These are phyloP conservation scores for Stemphylium vesicarium DNA, from an alignment of 2,329 filamentous ascomycete genomes.

Conservation along the genomic window DNA sequence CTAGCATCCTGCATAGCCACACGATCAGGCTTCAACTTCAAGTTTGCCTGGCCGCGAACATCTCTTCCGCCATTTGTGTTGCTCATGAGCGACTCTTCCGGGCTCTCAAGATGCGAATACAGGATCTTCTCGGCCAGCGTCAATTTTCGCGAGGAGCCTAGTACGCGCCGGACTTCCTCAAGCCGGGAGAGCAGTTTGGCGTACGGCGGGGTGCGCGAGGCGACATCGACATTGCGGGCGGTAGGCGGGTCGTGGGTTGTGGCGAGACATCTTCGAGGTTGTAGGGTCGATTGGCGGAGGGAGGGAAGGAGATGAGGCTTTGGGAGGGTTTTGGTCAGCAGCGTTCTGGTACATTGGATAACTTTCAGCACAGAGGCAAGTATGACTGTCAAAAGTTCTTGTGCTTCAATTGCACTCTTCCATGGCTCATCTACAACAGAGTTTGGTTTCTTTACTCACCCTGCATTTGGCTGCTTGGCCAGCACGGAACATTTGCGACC, in stretches of 20 bases:
- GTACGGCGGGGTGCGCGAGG: constrained; percentile 76
- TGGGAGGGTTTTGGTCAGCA: constrained; percentile 1
- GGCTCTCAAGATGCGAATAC: constrained; percentile 90
- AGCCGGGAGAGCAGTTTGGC: constrained; percentile 80
- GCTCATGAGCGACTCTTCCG: constrained; percentile 83
- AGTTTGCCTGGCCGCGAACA: constrained; percentile 85
- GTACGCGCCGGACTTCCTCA: constrained; percentile 73
- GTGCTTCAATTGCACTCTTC: not conserved
- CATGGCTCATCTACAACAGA: not conserved
- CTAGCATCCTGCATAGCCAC: constrained; percentile 99
- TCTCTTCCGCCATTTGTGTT: constrained; percentile 82
- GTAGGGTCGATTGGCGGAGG: constrained; percentile 19
- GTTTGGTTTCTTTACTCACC: constrained; percentile 26
- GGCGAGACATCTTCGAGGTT: constrained; percentile 39
- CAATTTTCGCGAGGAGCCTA: constrained; percentile 68
- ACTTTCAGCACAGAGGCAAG: not conserved
- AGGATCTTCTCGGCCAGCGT: constrained; percentile 98
- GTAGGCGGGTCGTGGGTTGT: constrained; percentile 38
- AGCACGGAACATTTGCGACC: constrained; percentile 41
- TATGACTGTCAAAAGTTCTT: constrained; percentile 1
- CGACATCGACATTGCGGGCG: constrained; percentile 47
- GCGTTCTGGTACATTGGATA: not conserved
- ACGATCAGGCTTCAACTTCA: constrained; percentile 96
- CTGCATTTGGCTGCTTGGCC: constrained; percentile 41
- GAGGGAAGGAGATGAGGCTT: constrained; percentile 36